A percentile compares a stretch with the other conserved stretches of the same genome.
Conservation (phyloP, 495 filamentous ascomycete genomes). For the Neurospora sp. region DNA sequence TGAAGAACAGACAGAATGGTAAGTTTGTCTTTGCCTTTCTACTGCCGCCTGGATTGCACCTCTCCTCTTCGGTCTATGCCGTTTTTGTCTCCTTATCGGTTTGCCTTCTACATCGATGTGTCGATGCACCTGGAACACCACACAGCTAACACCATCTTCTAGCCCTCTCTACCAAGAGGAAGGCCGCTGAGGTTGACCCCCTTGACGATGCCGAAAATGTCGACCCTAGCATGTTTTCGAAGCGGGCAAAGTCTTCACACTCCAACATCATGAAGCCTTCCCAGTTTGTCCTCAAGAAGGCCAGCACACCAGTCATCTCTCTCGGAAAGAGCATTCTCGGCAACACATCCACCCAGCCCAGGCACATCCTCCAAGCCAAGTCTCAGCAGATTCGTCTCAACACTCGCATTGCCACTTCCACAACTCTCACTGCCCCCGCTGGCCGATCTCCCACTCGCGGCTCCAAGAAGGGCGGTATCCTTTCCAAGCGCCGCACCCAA, state of each 20-base stretch:
- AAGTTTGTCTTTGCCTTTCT: conserved; percentile 22
- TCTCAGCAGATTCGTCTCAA: conserved; percentile 34
- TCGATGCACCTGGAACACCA: not conserved
- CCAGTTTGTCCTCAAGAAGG: conserved; percentile 33
- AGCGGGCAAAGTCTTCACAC: conserved; percentile 57
- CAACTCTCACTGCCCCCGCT: conserved; percentile 44
- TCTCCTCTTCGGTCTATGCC: conserved; percentile 8
- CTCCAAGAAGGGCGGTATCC: conserved; percentile 42
- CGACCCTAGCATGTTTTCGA: conserved; percentile 59
- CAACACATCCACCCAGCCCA: conserved; percentile 23
- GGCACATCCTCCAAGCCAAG: conserved; percentile 35
- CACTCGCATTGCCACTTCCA: conserved; percentile 26
- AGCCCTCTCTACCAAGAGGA: conserved; percentile 37
- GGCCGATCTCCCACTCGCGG: conserved; percentile 53
- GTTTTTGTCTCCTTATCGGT: not conserved
- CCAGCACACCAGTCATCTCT: conserved; percentile 21
- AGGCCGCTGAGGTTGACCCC: conserved; percentile 34
- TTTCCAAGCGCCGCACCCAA: conserved; percentile 51
- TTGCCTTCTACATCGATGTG: not conserved
- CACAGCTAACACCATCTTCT: conserved; percentile 7
- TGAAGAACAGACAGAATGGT: conserved; percentile 58
- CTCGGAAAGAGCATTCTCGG: conserved; percentile 16
- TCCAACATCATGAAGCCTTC: conserved; percentile 33
- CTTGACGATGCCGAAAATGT: conserved; percentile 69
- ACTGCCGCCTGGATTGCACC: not conserved